These are phyloP conservation scores for Ichthyophthirius multifiliis DNA, from an alignment of 169 alveolate genomes.

Conservation along the genomic window DNA sequence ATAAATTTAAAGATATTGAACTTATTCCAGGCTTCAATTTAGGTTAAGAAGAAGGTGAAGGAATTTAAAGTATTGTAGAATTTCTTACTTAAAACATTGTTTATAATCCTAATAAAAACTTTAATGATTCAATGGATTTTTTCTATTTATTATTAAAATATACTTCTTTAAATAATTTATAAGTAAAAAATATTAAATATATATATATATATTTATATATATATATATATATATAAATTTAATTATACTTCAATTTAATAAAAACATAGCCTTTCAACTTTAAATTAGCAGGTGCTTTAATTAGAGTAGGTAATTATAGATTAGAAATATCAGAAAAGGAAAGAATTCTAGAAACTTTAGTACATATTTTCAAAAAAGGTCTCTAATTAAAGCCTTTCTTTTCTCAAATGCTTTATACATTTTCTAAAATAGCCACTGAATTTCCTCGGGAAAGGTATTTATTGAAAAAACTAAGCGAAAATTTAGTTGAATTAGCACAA, in stretches of 20 bases:
- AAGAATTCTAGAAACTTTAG: not conserved
- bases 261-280: not conserved
- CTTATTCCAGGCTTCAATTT: not conserved
- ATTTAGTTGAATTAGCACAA: not conserved
- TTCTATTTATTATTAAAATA: not conserved
- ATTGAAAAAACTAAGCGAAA: not conserved
- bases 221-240: too few relatives aligned
- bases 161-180: not conserved
- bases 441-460: constrained; percentile 12
- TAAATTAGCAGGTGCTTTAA: constrained; percentile 9
- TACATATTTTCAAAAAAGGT: not conserved
- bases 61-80: not conserved
- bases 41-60: not conserved
- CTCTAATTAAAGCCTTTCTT: not conserved
- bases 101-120: not conserved
- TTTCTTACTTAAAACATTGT: not conserved
- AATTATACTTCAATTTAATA: too few relatives aligned
- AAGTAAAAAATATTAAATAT: not conserved
- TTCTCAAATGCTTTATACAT: constrained; percentile 1
- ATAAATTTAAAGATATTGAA: not conserved
- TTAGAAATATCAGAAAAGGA: not conserved
- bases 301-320: constrained; percentile 11
- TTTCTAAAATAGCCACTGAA: not conserved
- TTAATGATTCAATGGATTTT: not conserved
- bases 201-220: not conserved